Conservation (phyloP, 768 basidiomycete genomes). For the Tricholoma flavovirens region DNA sequence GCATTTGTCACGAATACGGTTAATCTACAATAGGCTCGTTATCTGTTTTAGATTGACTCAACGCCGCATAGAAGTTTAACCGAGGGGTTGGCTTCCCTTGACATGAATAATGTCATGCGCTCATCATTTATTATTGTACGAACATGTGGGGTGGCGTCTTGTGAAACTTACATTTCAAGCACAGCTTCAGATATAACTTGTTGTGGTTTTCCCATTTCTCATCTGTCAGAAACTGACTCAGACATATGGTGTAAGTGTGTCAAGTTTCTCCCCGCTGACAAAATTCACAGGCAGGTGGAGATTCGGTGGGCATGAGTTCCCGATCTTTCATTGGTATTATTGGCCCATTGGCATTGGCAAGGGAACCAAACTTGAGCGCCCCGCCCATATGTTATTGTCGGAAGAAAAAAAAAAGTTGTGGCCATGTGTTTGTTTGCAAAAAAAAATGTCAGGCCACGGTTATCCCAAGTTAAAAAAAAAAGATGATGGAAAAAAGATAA, state of each 20-base stretch:
- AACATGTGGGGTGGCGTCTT: conserved; percentile 1
- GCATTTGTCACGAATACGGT: background rate
- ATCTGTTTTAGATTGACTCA: background rate
- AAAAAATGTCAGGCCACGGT: no score
- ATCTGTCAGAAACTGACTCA: no score
- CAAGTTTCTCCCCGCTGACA: background rate
- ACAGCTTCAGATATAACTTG: background rate
- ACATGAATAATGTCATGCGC: background rate
- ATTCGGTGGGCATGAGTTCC: background rate
- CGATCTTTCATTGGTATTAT: background rate
- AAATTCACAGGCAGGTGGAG: background rate
- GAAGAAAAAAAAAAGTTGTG: background rate
- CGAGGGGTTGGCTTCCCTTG: background rate
- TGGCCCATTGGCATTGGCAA: no score
- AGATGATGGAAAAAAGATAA: no score
- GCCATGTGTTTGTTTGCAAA: background rate
- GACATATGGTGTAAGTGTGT: background rate
- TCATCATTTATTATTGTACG: background rate
- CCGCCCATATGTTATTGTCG: background rate
- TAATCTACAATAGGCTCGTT: background rate
- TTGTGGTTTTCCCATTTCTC: background rate
- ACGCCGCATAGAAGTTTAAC: background rate
- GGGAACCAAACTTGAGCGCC: background rate
- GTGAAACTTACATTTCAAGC: background rate
- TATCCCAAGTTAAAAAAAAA: no score